Percentiles rank a stretch among this genome's conserved stretches.
Conservation (phyloP, 2,329 filamentous ascomycete species). For the Xylariaceae sp. region DNA sequence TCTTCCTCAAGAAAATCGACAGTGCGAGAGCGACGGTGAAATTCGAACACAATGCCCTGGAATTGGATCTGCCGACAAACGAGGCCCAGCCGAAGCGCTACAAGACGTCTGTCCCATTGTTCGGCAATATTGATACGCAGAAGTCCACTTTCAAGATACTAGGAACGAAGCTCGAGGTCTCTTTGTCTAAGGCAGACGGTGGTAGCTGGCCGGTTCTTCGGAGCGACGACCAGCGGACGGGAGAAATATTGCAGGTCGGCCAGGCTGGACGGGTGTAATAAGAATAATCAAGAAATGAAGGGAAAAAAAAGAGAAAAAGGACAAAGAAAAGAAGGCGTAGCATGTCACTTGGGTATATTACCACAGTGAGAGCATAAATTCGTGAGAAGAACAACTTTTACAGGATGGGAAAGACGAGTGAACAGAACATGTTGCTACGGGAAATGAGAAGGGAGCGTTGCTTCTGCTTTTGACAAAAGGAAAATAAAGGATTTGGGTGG, state of each 20-base stretch:
- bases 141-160: slow-evolving; percentile 75
- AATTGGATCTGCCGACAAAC: slow-evolving; percentile 77
- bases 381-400: too few species aligned
- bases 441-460: neutral
- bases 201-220: slow-evolving; percentile 80
- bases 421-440: too few species aligned
- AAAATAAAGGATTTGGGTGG: neutral
- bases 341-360: neutral
- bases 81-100: slow-evolving; percentile 76
- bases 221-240: slow-evolving; percentile 62
- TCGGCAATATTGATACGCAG: slow-evolving; percentile 66
- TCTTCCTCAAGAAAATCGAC: slow-evolving; percentile 96
- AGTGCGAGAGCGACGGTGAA: slow-evolving; percentile 69
- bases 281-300: neutral
- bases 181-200: slow-evolving; percentile 64
- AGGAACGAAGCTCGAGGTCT: slow-evolving; percentile 84
- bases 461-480: neutral
- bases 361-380: too few species aligned
- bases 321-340: neutral
- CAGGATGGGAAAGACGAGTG: too few species aligned
- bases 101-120: slow-evolving; percentile 67
- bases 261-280: slow-evolving; percentile 58
- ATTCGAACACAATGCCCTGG: slow-evolving; percentile 59
- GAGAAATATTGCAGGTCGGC: slow-evolving; percentile 85
- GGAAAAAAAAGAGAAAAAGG: neutral